Evolutionary conservation across 768 basidiomycete species (phyloP), one percentile per base, ranked within the genome.

Genomic region (Hemileccinum impolitum): DNA sequence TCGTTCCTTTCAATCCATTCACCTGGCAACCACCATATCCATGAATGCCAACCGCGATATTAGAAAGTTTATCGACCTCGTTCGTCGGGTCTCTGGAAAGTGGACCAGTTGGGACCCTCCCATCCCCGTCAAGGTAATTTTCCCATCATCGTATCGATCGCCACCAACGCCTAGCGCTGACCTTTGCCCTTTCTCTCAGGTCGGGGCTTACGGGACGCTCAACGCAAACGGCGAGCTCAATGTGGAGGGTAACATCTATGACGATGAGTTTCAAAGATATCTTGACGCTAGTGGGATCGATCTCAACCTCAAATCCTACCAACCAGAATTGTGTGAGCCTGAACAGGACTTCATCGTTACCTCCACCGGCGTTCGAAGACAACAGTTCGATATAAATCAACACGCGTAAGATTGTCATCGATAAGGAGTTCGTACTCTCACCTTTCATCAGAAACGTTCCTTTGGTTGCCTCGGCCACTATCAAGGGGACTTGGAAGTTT

Each of bases 81-180:
- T 69, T 39, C 57, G 43, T 15, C 40, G 36, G 5, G 47, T 44
- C 11, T 62, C 63, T 23, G 62, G 60, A n/a, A 65, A 66, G 45
- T 66, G 63, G 60, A 53, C 63, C 10, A 67, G 56, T 42, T 69
- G 61, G 63, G 65, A 68, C 47, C 61, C 68, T n/a, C 63, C 64
- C 31, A 60, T 56, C 39, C 56, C 54, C 35, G 52, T 68, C n/a
- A 3, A 14, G 12, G 54, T 58, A 56, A 51, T 53, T 55, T 15
- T 21, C 35, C 32, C 21, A 11, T 39, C 3, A 8, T 31, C 18
- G 31, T 35, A 40, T 43, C 50, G 30, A 4, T 25, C 25, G 3
- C 8, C 35, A 28, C 34, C 44, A 23, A 6, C 23, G 6, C 23
- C 6, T 3, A 25, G 23, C 13, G 37, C 23, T 23, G 23, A 47